Evolutionary conservation across 805 yeast genomes (phyloP), one percentile per base, ranked within the genome.

Genomic region (Tetrapisispora nanseiensis): DNA sequence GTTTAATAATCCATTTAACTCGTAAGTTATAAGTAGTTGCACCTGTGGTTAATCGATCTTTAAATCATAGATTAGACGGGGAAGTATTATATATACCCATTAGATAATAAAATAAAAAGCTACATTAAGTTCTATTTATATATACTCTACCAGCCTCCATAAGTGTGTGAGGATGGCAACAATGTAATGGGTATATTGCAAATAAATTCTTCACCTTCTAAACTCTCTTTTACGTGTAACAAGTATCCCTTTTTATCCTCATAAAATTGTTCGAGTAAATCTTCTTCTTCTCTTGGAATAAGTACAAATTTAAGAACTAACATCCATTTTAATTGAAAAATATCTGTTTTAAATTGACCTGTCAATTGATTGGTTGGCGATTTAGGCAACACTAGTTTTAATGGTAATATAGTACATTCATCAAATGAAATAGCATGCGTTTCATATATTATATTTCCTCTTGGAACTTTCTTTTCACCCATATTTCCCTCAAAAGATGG

Each of bases 121-220:
- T n/a, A n/a, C 13, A 28, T n/a, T 19, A 19, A 31, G 6, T 31
- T n/a, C n/a, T n/a, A n/a, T n/a, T 19, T 18, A 32, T 21, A 22
- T 4, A 29, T 16, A n/a, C 26, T 33, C 35, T 62, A 61, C 58
- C 74, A 63, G 7, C 78, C 79, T 30, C 75, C 75, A 46, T 71
- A 67, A 46, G 68, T 71, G 33, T 65, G 62, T 29, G 69, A 62
- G 4, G 74, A 57, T 1, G 78, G 76, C 15, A 72, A 48, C 1
- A 75, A 63, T 20, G 60, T 55, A 1, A 75, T 30, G 1, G 79
- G 78, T 6, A 75, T 52, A 32, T 69, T 59, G 40, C 74, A 70
- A 9, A 59, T 54, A 44, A 75, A 68, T 22, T 63, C 69, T 19
- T 52, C 56, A 7, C 74, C 74, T 19, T 57, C 63, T 11, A 69